Percentiles rank a stretch among this genome's conserved stretches.
phyloP scores from a whole-genome alignment of 1,284 basidiomycete genomes.

The Neolentinus lepideus region DNA sequence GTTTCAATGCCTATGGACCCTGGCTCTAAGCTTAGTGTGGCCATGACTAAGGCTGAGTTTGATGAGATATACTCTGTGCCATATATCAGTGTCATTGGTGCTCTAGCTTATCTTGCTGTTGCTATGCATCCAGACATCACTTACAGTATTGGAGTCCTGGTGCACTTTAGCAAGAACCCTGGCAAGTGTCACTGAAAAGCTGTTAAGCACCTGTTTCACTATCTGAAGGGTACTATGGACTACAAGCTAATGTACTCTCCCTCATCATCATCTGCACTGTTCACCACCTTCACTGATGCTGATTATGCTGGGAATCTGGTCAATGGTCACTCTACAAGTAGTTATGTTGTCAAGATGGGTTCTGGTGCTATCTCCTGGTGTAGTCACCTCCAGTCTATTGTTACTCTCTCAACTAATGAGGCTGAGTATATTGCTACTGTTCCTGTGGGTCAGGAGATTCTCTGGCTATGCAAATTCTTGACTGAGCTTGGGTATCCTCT shows the following conservation, averaged over 20 bases:
- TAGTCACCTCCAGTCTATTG: slow-evolving; percentile 6
- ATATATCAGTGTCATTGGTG: slow-evolving; percentile 19
- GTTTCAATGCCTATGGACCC: slow-evolving; percentile 10
- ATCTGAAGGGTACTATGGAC: slow-evolving; percentile 14
- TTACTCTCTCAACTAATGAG: slow-evolving; percentile 16
- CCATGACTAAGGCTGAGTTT: slow-evolving; percentile 6
- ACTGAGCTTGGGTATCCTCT: slow-evolving; percentile 18
- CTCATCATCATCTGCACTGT: too few relatives aligned
- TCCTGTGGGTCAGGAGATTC: slow-evolving; percentile 22
- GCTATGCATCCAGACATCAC: slow-evolving; percentile 21
- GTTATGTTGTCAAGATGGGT: slow-evolving; percentile 6
- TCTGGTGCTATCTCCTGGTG: slow-evolving; percentile 7
- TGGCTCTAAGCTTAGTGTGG: neutral
- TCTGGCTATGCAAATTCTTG: slow-evolving; percentile 29
- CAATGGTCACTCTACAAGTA: slow-evolving; percentile 6
- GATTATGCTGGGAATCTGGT: slow-evolving; percentile 4
- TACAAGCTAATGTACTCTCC: neutral
- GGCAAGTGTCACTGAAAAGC: slow-evolving; percentile 15
- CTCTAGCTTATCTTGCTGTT: slow-evolving; percentile 17
- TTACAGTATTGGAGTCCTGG: slow-evolving; percentile 16
- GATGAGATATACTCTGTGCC: slow-evolving; percentile 6
- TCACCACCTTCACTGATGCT: slow-evolving; percentile 4
- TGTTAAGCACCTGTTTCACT: slow-evolving; percentile 18
- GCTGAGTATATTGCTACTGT: slow-evolving; percentile 31
- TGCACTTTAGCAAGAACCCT: slow-evolving; percentile 17